A percentile compares a stretch with the other conserved stretches of the same genome.
These are phyloP conservation scores for Chaetomiaceae sp. DNA, from an alignment of 2,329 filamentous ascomycete species.

Conservation along the genomic window DNA sequence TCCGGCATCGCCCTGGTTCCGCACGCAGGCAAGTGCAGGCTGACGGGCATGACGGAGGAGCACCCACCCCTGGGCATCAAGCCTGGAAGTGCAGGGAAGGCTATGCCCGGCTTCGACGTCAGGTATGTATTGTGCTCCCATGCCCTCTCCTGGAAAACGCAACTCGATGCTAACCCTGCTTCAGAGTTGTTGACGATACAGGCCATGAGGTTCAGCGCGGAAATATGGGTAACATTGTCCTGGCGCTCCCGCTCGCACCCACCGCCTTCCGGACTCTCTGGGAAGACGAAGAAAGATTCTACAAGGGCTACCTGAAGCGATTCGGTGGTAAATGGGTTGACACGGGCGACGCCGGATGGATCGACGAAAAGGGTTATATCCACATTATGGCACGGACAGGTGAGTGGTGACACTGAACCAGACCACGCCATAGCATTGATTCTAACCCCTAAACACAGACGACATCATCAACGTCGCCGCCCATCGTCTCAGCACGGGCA, in stretches of 20 bases:
- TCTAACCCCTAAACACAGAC: conserved; percentile 42
- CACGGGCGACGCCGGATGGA: conserved; percentile 83
- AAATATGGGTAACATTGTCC: conserved; percentile 86
- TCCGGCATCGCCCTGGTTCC: conserved; percentile 53
- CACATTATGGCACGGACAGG: conserved; percentile 55
- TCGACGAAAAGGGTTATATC: conserved; percentile 68
- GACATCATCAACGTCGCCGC: conserved; percentile 96
- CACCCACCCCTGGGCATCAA: conserved; percentile 56
- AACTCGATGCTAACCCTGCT: not conserved
- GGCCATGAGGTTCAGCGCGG: conserved; percentile 67
- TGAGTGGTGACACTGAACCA: conserved; percentile 26
- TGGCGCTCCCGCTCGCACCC: conserved; percentile 75
- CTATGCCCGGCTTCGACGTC: conserved; percentile 89
- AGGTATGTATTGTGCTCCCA: conserved; percentile 23
- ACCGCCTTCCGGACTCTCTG: conserved; percentile 83
- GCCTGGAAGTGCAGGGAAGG: conserved; percentile 82
- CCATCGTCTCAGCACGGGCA: conserved; percentile 80
- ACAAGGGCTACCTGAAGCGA: conserved; percentile 75
- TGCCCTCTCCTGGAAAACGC: too few relatives aligned
- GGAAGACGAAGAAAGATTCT: conserved; percentile 81
- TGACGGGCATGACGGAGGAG: conserved; percentile 34
- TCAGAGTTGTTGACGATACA: conserved; percentile 69
- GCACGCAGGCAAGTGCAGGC: conserved; percentile 52
- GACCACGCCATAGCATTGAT: too few relatives aligned
- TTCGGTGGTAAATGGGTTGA: conserved; percentile 83